These are phyloP conservation scores for Musa schizocarpa DNA, from an alignment of 176 grass and related monocot genomes.

Conservation along the genomic window DNA sequence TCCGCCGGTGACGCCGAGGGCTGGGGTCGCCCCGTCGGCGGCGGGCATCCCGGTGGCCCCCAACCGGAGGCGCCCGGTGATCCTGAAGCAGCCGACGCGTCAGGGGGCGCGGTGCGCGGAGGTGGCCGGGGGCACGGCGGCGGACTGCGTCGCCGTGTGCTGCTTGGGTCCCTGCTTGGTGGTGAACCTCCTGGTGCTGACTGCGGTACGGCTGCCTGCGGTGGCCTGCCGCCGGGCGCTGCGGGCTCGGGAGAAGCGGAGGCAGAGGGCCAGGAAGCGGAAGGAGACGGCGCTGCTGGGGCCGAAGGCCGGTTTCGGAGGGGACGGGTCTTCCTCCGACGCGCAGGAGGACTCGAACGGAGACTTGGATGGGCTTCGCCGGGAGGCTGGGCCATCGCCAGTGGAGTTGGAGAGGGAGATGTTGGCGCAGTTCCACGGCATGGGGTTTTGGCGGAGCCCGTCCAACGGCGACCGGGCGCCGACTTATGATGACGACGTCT, in stretches of 20 bases:
- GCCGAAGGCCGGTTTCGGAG: constrained; percentile 12
- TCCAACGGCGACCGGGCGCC: too few relatives aligned
- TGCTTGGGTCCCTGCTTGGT: constrained; percentile 64
- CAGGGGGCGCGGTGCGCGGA: constrained; percentile 27
- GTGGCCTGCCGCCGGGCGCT: constrained; percentile 41
- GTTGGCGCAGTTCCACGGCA: constrained; percentile 53
- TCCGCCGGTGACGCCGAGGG: not conserved
- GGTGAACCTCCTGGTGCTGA: constrained; percentile 49
- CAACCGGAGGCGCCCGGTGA: constrained; percentile 5
- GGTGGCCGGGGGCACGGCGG: constrained; percentile 63
- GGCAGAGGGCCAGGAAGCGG: not conserved
- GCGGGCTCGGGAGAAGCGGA: not conserved
- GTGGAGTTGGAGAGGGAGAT: not conserved
- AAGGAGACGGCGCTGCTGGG: not conserved
- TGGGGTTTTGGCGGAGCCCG: constrained; percentile 62
- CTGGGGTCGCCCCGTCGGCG: not conserved
- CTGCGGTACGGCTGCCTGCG: constrained; percentile 47
- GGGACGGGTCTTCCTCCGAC: not conserved
- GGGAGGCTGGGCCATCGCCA: too few relatives aligned
- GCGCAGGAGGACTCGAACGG: constrained; percentile 12
- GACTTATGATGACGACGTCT: too few relatives aligned
- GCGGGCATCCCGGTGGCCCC: not conserved
- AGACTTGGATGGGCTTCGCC: not conserved
- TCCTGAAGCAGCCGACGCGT: constrained; percentile 9
- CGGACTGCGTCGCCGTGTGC: constrained; percentile 50